phyloP scores from a whole-genome alignment of 2,329 filamentous ascomycete genomes.

The Penicillium janthinellum region DNA sequence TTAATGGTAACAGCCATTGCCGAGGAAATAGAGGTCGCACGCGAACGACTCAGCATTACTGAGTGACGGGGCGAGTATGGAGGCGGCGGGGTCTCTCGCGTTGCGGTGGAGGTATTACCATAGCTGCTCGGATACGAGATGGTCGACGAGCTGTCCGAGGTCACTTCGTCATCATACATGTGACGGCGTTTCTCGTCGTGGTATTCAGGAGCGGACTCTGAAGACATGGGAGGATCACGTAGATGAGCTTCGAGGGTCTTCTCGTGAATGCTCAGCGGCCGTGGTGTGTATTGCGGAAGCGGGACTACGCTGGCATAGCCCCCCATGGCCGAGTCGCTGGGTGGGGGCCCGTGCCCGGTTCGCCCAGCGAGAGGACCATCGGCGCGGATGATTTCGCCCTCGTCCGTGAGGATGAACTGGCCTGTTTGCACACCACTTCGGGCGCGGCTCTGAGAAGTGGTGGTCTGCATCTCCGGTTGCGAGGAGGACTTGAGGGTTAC shows the following conservation, averaged over 20 bases:
- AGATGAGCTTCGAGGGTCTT: constrained; percentile 43
- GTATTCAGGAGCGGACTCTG: constrained; percentile 16
- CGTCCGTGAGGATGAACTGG: constrained; percentile 18
- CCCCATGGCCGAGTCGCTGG: constrained; percentile 26
- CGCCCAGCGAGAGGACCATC: constrained; percentile 5
- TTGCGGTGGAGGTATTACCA: constrained; percentile 48
- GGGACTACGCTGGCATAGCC: constrained; percentile 39
- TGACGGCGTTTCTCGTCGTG: constrained; percentile 37
- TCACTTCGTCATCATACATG: constrained; percentile 35
- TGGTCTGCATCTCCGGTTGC: constrained; percentile 16
- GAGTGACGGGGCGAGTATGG: constrained; percentile 42
- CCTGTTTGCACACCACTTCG: constrained; percentile 25
- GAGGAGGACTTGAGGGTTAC: constrained; percentile 6
- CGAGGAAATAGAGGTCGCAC: constrained; percentile 37
- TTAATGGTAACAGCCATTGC: constrained; percentile 27
- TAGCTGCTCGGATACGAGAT: constrained; percentile 48
- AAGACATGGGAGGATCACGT: constrained; percentile 34
- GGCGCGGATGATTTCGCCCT: constrained; percentile 23
- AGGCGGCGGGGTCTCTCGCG: constrained; percentile 45
- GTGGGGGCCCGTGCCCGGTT: constrained; percentile 21
- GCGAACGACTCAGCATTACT: constrained; percentile 32
- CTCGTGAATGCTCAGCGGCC: constrained; percentile 41
- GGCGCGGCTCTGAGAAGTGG: constrained; percentile 2
- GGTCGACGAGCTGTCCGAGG: constrained; percentile 44
- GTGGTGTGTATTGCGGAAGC: constrained; percentile 45